Evolutionary conservation across 805 yeast genomes (phyloP).

Genomic region (Dipodascopsis uninucleata): DNA sequence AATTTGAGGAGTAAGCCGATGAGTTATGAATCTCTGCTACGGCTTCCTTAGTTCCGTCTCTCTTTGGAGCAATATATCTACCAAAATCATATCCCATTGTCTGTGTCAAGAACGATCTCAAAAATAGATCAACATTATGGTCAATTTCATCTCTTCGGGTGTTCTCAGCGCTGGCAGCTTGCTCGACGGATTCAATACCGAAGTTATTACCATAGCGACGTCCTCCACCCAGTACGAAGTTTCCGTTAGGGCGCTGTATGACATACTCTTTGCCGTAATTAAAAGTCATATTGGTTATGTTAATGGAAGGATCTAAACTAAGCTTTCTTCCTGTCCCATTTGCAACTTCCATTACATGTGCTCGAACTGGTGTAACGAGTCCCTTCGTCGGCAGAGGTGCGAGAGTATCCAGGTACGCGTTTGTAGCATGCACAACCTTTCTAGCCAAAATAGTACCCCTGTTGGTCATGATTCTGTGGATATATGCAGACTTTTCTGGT

Average conservation of each 20-base stretch:
- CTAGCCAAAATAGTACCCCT: slow-evolving; percentile 36
- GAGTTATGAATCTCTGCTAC: not conserved
- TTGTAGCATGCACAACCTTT: slow-evolving; percentile 41
- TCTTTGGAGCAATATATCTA: slow-evolving; percentile 30
- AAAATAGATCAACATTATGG: slow-evolving; percentile 34
- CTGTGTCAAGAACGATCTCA: slow-evolving; percentile 20
- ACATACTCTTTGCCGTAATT: slow-evolving; percentile 22
- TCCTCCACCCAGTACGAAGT: slow-evolving; percentile 30
- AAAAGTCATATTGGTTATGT: slow-evolving; percentile 23
- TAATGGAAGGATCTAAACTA: slow-evolving; percentile 12
- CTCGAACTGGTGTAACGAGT: slow-evolving; percentile 32
- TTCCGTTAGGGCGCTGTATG: slow-evolving; percentile 25
- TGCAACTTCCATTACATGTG: slow-evolving; percentile 30
- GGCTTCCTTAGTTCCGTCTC: slow-evolving; percentile 25
- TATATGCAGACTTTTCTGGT: slow-evolving; percentile 11
- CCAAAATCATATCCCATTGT: slow-evolving; percentile 33
- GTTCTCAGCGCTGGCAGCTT: slow-evolving; percentile 13
- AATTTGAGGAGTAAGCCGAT: slow-evolving; percentile 3
- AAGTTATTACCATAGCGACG: slow-evolving; percentile 17
- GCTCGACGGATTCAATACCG: slow-evolving; percentile 8
- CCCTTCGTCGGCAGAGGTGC: slow-evolving; percentile 5
- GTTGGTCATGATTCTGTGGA: slow-evolving; percentile 32
- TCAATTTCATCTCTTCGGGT: too few relatives aligned
- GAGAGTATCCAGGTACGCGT: slow-evolving; percentile 35
- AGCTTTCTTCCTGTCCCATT: slow-evolving; percentile 3